Base-by-base conservation (phyloP, 768 basidiomycete genomes). In the Lentinula aciculospora region DNA sequence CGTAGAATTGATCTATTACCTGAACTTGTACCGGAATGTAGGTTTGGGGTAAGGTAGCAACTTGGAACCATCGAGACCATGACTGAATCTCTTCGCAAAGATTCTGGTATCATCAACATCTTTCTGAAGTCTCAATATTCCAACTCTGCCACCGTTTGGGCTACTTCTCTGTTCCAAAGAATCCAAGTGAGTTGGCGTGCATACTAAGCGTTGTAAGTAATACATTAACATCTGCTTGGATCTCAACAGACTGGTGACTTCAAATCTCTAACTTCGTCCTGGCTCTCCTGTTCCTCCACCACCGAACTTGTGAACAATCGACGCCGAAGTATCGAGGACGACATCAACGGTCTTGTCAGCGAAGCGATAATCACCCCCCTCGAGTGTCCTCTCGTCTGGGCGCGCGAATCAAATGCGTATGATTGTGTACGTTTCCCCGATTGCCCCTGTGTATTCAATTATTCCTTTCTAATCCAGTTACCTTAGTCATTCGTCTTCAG, bases 301-400 rank as follows among this genome's bases (percentile, higher is more conserved):
- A 72, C 72, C 1, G 53, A 65, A 13, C 64, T 71, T 25, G 64
- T 65, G 28, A 65, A 57, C 39, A 50, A 42, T 54, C 55, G 55
- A 12, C 60, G 63, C 47, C 65, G 67, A 31, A 67, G 61, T 51
- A 66, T 74, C 12, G 64, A 66, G 42, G 68, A 71, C 15, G 74
- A 76, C 49, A 64, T 76, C 17, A 55, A 63, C 3, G 64, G 56
- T 2, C 62, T 74, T 10, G 44, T 64, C 25, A 67, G 69, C 7
- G 66, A 68, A 15, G 69, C 34, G 3, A 37, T 12, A n/a, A 54
- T 78, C 47, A 72, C 69, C 0, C 75, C 76, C 6, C 72, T 81
- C 31, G 66, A 66, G 15, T 82, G 80, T 62, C 78, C 80, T 27
- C 67, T 79, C 2, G 74, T 75, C 19, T 81, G 78, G 77, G 78